These are phyloP conservation scores for Neodidymelliopsis sp. DNA, from an alignment of 2,329 filamentous ascomycete genomes.

Conservation along the genomic window DNA sequence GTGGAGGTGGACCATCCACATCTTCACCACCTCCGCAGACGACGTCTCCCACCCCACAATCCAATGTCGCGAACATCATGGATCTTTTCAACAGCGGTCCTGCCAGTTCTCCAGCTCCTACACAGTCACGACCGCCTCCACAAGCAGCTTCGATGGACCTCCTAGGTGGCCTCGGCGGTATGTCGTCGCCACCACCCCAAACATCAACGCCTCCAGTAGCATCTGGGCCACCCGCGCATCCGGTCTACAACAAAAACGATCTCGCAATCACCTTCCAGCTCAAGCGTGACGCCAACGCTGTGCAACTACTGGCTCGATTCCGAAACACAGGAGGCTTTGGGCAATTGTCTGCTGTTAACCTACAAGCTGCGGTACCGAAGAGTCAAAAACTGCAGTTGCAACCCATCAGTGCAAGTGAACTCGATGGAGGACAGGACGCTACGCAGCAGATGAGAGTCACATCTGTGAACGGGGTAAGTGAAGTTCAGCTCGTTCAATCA, in stretches of 20 bases:
- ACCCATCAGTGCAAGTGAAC: conserved; percentile 81
- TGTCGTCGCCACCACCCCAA: conserved; percentile 58
- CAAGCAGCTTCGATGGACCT: conserved; percentile 51
- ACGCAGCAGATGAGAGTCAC: conserved; percentile 90
- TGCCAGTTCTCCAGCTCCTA: conserved; percentile 48
- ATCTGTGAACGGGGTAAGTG: conserved; percentile 86
- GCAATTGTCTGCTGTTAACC: conserved; percentile 74
- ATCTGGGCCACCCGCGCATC: conserved; percentile 61
- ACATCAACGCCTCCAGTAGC: conserved; percentile 48
- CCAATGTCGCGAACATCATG: conserved; percentile 74
- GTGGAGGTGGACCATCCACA: conserved; percentile 64
- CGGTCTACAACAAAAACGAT: conserved; percentile 87
- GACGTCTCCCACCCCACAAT: conserved; percentile 44
- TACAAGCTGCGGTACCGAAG: conserved; percentile 96
- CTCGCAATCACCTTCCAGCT: conserved; percentile 82
- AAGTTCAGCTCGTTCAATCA: not conserved
- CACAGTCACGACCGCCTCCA: conserved; percentile 50
- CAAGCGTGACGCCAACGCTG: conserved; percentile 79
- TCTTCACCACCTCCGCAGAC: conserved; percentile 56
- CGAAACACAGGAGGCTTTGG: conserved; percentile 74
- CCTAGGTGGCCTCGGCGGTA: conserved; percentile 54
- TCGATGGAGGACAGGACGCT: conserved; percentile 80
- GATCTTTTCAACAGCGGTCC: conserved; percentile 74
- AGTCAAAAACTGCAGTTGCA: conserved; percentile 92
- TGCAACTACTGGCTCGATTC: conserved; percentile 86